Evolutionary conservation across 495 filamentous ascomycete species (phyloP), one percentile per base, ranked within the genome.

Genomic region (Penicillium flavigenum): DNA sequence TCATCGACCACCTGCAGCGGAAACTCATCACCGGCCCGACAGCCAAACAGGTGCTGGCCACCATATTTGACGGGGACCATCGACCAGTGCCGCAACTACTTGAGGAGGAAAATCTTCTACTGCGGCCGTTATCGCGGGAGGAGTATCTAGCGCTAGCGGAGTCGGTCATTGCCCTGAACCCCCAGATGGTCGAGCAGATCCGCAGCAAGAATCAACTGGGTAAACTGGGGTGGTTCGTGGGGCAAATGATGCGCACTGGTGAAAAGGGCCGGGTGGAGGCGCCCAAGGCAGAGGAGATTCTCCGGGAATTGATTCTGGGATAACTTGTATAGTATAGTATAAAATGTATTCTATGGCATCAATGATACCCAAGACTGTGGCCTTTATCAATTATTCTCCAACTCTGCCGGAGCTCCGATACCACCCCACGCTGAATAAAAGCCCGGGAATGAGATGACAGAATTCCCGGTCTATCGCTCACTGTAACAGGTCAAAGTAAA

Each of bases 211-310:
- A 83, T 31, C 83, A 88, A 53, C 79, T 84, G 47, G 87, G 88
- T 3, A 96, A 96, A 72, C 71, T 95, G 29, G 88, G 86, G 64
- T 97, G 87, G 72, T 85, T 98, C 59, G 86, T 98, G 5, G 94
- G 94, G 17, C 87, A 88, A 72, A 94, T 97, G 89, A 91, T 98
- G 81, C 80, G 83, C 47, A 73, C 76, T 36, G 87, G 90, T 8
- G 83, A 83, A 29, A 86, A 90, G 61, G 88, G 91, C 34, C 86
- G 83, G 5, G 85, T 96, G 32, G 87, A 95, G 72, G 86, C 93
- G 6, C 78, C 73, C 48, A 83, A 79, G 58, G 95, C 91, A 0
- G 86, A 88, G 75, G 75, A 72, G 57, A 74, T 86, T 19, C 71
- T 96, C 64, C 79, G 78, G 63, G 72, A 74, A 54, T 63, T 86